Percentiles rank a stretch among this genome's conserved stretches.
phyloP scores from a whole-genome alignment of 306 rosid species.

The Trifolium pratense region DNA sequence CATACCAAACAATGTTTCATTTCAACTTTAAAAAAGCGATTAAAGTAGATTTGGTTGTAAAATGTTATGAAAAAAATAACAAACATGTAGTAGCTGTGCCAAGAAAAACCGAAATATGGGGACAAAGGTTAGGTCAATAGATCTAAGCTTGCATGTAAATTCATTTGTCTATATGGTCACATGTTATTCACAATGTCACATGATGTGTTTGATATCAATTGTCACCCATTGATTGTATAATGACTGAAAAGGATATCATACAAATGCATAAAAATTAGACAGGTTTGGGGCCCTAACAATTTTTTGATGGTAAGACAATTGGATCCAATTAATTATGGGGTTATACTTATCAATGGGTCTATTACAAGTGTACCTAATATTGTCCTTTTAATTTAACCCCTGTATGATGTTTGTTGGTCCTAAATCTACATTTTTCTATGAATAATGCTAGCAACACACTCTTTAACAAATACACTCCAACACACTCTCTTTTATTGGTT shows the following conservation, averaged over 20 bases:
- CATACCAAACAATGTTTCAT: no score
- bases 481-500: no score
- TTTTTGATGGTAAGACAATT: constrained; percentile 49
- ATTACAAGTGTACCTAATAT: constrained; percentile 53
- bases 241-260: constrained; percentile 46
- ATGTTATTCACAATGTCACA: constrained; percentile 52
- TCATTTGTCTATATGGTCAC: constrained; percentile 48
- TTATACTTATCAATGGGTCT: constrained; percentile 47
- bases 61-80: constrained; percentile 11
- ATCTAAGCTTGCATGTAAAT: constrained; percentile 14
- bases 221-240: constrained; percentile 24
- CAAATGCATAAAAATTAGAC: constrained; percentile 45
- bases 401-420: constrained; percentile 57
- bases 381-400: constrained; percentile 55
- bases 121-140: constrained; percentile 46
- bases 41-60: background rate
- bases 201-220: constrained; percentile 55
- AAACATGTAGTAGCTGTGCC: constrained; percentile 7
- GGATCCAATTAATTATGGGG: constrained; percentile 51
- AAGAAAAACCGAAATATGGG: constrained; percentile 44
- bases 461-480: no score
- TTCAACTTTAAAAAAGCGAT: no score
- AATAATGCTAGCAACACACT: no score
- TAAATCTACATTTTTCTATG: background rate
- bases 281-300: constrained; percentile 51